A percentile compares a stretch with the other conserved stretches of the same genome.
Conservation (phyloP, 2,329 filamentous ascomycete species). For the Rasamsonia emersonii region DNA sequence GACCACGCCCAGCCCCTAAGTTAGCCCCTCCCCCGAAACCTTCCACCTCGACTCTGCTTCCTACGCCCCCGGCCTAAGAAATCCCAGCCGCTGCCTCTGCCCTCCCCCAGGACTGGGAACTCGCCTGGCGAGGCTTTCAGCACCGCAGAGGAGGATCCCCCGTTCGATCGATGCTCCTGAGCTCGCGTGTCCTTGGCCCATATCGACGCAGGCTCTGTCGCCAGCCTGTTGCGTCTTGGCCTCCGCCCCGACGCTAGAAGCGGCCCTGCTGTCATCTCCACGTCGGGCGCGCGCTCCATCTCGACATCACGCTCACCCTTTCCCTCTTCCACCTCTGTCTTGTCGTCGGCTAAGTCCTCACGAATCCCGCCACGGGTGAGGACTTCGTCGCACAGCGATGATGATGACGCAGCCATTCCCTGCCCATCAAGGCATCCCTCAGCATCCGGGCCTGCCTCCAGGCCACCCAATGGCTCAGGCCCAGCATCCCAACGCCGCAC, state of each 20-base stretch:
- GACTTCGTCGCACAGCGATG: conserved; percentile 38
- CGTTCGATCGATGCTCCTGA: conserved; percentile 28
- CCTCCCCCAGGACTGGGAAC: conserved; percentile 2
- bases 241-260: conserved; percentile 27
- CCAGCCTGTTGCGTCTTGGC: conserved; percentile 28
- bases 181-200: conserved; percentile 19
- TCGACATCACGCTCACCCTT: conserved; percentile 6
- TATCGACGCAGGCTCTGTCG: conserved; percentile 23
- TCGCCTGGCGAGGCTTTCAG: too few relatives aligned
- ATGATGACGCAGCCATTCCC: conserved; percentile 49
- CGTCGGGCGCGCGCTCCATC: conserved; percentile 7
- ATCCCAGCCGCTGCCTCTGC: background rate
- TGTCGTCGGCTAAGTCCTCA: conserved; percentile 14
- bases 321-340: conserved; percentile 8
- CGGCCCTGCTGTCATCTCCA: conserved; percentile 14
- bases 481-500: conserved; percentile 50
- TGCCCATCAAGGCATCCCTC: conserved; percentile 51
- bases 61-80: conserved; percentile 2
- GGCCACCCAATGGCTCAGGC: conserved; percentile 53
- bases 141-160: too few relatives aligned
- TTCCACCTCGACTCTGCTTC: conserved; percentile 2
- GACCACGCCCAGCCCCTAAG: conserved; percentile 6
- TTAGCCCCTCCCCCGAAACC: conserved; percentile 8
- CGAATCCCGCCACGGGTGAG: conserved; percentile 22
- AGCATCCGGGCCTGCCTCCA: conserved; percentile 50